phyloP scores from a whole-genome alignment of 371 early-diverging fungal genomes.

The Mucor piriformis region DNA sequence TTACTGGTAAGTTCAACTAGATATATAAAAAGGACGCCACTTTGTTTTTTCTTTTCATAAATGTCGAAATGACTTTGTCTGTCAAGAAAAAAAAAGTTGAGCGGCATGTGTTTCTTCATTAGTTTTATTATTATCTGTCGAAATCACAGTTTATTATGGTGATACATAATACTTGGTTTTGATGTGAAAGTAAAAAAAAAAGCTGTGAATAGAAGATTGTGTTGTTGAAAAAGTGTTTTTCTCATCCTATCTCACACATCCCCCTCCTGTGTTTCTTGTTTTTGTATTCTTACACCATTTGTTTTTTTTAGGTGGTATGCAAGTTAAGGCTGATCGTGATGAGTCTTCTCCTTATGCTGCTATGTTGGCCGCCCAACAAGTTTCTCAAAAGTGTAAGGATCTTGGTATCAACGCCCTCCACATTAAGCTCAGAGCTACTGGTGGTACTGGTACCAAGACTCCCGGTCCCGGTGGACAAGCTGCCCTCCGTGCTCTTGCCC shows the following conservation, averaged over 20 bases:
- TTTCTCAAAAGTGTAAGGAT: conserved; percentile 98
- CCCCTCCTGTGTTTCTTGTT: conserved; percentile 7
- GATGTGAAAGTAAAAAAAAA: neutral
- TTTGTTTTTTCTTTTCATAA: neutral
- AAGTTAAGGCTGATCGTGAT: conserved; percentile 99
- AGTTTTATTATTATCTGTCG: neutral
- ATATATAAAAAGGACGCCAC: conserved; percentile 3
- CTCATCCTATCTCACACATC: neutral
- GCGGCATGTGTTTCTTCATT: conserved; percentile 3
- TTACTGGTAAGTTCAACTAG: conserved; percentile 78
- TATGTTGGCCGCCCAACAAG: conserved; percentile 99
- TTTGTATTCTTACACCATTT: neutral
- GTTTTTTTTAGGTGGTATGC: conserved; percentile 87
- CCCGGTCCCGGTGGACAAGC: conserved; percentile 99
- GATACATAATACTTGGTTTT: neutral
- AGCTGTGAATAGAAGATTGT: neutral
- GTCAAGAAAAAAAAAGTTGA: neutral
- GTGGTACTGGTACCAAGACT: conserved; percentile 99
- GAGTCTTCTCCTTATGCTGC: conserved; percentile 99
- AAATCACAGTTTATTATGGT: neutral
- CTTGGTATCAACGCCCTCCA: conserved; percentile 99
- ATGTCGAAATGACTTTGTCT: too few relatives aligned
- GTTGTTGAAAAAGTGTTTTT: neutral
- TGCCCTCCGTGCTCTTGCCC: conserved; percentile 99
- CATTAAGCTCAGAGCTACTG: conserved; percentile 99